Percentiles rank a stretch among this genome's conserved stretches.
Conservation (phyloP, 2,329 filamentous ascomycete species). For the Stromatinia cepivora region DNA sequence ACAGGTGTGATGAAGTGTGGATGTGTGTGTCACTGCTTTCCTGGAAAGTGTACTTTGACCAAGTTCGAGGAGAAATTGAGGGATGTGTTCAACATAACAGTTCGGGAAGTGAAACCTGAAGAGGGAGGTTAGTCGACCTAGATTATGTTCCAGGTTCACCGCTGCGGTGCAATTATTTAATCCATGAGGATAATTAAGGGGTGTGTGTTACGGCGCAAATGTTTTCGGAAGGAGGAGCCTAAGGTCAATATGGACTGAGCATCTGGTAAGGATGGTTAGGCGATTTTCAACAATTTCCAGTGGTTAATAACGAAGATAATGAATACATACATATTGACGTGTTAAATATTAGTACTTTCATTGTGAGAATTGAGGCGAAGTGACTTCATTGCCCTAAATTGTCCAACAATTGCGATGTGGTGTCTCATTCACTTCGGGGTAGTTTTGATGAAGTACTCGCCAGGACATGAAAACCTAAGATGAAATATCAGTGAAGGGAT, state of each 20-base stretch:
- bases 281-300: not conserved
- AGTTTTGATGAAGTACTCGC: not conserved
- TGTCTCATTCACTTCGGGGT: not conserved
- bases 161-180: not conserved
- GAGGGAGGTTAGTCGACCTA: not conserved
- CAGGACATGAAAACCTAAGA: not conserved
- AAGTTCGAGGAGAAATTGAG: not conserved
- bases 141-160: not conserved
- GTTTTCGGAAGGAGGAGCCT: not conserved
- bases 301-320: not conserved
- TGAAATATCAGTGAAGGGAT: not conserved
- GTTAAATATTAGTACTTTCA: not conserved
- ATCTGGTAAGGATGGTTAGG: not conserved
- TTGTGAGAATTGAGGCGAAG: not conserved
- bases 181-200: not conserved
- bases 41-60: not conserved
- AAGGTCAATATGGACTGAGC: not conserved
- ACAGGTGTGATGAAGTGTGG: not conserved
- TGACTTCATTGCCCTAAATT: not conserved
- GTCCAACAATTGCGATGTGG: not conserved
- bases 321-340: not conserved
- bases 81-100: not conserved
- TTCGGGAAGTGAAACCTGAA: not conserved
- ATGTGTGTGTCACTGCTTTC: constrained; percentile 2
- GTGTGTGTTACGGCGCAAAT: not conserved